Evolutionary conservation across 495 filamentous ascomycete genomes (phyloP), one percentile per base, ranked within the genome.

Genomic region (Evernia prunastri): DNA sequence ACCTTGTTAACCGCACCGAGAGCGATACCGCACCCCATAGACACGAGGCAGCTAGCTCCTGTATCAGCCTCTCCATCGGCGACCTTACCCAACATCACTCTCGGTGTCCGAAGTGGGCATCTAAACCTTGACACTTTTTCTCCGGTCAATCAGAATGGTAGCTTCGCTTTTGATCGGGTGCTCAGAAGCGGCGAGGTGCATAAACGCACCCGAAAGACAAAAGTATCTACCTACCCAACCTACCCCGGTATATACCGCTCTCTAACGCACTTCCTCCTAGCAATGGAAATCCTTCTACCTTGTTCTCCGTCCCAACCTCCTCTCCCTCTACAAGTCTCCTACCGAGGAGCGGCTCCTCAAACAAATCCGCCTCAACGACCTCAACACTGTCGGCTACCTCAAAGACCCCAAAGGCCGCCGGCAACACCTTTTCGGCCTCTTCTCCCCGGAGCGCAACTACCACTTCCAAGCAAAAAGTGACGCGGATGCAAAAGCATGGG

Each of bases 281-380:
- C 74, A 65, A 63, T 98, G 94, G 94, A 96, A 96, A 76, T 81
- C 86, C 17, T 86, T 91, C 60, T 92, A 90, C 74, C 81, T 98
- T 35, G 93, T 97, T 47, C 86, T 98, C 37, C 88, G 94, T 56
- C 92, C 93, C 2, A 96, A 96, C 70, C 81, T 90, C n/a, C 83
- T 97, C 29, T 97, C 91, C 42, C 91, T 96, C 66, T 98, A 98
- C 85, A 93, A 94, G 72, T 87, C 92, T 68, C 84, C 91, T 61
- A 87, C 90, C 69, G 91, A 96, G 71, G 89, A 88, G 68, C 91
- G 93, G 72, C 83, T 98, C 11, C 86, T 90, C 31, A 88, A 91
- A 69, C 92, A 95, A 68, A 84, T 98, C 66, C 85, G 84, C 70
- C 83, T 97, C 53, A 89, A 90, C 40, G 94, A 98, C 64, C 81